phyloP scores from a whole-genome alignment of 495 filamentous ascomycete species.

The Penicillium lagena region DNA sequence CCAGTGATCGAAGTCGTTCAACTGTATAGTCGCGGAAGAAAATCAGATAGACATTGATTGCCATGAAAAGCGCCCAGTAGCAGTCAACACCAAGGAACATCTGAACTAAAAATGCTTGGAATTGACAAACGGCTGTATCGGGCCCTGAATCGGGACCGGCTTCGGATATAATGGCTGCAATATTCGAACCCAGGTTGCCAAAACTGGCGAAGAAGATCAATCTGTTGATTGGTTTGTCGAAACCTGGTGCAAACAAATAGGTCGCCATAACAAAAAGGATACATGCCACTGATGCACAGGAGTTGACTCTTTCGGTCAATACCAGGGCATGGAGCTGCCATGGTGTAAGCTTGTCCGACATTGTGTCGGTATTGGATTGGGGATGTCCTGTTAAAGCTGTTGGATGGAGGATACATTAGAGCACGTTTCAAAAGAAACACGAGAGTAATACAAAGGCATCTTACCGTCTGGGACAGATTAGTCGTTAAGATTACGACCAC shows the following conservation, averaged over 20 bases:
- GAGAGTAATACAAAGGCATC: neutral
- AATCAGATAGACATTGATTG: constrained; percentile 70
- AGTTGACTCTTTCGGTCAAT: constrained; percentile 8
- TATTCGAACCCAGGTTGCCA: constrained; percentile 65
- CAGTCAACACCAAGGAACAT: constrained; percentile 61
- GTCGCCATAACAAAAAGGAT: constrained; percentile 6
- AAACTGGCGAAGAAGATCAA: constrained; percentile 70
- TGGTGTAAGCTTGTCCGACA: neutral
- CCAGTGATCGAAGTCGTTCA: constrained; percentile 52
- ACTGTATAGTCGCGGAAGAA: constrained; percentile 64
- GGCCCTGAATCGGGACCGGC: constrained; percentile 28
- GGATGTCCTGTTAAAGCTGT: neutral
- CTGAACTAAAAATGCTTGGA: constrained; percentile 60
- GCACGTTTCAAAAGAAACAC: neutral
- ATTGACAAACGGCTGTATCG: constrained; percentile 51
- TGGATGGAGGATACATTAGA: neutral
- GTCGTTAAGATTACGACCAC: neutral
- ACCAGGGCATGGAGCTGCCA: constrained; percentile 2
- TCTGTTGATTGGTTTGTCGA: constrained; percentile 65
- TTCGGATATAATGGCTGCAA: constrained; percentile 60
- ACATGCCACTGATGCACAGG: neutral
- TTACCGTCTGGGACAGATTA: neutral
- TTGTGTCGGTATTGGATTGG: neutral
- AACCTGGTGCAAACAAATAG: constrained; percentile 1
- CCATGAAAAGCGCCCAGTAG: constrained; percentile 70